phyloP scores from a whole-genome alignment of 371 early-diverging fungal species.

The Apophysomyces ossiformis region DNA sequence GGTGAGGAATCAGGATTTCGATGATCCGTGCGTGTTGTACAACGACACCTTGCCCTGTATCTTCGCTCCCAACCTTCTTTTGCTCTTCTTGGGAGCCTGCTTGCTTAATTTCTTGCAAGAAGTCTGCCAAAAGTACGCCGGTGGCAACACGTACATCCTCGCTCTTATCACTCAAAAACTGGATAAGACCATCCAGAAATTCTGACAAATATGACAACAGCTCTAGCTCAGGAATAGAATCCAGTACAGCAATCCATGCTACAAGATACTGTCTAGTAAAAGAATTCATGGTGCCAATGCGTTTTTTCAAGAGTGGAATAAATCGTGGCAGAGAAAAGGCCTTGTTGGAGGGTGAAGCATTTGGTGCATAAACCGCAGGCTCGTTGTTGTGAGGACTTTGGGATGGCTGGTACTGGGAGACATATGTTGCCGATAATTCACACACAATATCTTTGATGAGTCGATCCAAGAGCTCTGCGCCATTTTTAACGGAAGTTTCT shows the following conservation, averaged over 20 bases:
- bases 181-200: constrained; percentile 86
- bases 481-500: constrained; percentile 85
- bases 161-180: constrained; percentile 84
- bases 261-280: constrained; percentile 89
- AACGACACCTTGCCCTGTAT: constrained; percentile 73
- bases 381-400: constrained; percentile 24
- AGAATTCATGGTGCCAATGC: constrained; percentile 86
- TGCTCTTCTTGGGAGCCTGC: constrained; percentile 53
- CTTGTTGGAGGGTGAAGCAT: constrained; percentile 41
- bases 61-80: neutral
- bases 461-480: constrained; percentile 87
- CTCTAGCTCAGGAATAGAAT: constrained; percentile 90
- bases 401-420: constrained; percentile 37
- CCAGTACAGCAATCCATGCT: constrained; percentile 88
- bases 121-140: constrained; percentile 70
- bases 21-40: constrained; percentile 83
- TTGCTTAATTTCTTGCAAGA: constrained; percentile 81
- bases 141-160: constrained; percentile 82
- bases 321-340: constrained; percentile 87
- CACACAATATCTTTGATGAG: constrained; percentile 93
- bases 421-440: constrained; percentile 79
- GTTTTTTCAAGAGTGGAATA: constrained; percentile 87
- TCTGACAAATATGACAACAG: constrained; percentile 84
- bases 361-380: constrained; percentile 22
- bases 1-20: constrained; percentile 79